Evolutionary conservation across 176 grass and related monocot genomes (phyloP), one percentile per base, ranked within the genome.

Genomic region (Cenchrus americanus): DNA sequence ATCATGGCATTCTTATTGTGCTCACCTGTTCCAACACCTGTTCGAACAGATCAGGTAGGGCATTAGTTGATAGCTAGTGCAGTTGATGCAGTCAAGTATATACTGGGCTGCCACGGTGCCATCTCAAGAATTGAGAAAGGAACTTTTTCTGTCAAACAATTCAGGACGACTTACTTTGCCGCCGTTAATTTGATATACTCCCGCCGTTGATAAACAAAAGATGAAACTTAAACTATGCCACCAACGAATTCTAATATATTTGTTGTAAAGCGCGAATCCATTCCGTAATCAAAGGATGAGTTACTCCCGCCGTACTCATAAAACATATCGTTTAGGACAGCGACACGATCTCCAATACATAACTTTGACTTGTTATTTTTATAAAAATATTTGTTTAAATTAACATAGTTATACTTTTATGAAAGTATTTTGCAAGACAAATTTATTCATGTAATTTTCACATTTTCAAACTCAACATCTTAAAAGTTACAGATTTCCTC

Each of bases 1-100:
- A 24, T 42, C 44, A 54, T 60, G 50, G 26, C 12, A 71, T 27
- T 52, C 22, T 77, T 80, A 24, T 46, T 76, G 47, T 77, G 55
- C 50, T 77, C 66, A 78, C 59, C 78, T 79, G 83, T 53, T 82
- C 88, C 83, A 90, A 72, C 66, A 78, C 59, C 78, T 73, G 83
- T 53, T 82, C 88, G 79, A 90, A 72, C 34, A 37, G 34, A 4
- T 37, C 21, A 65, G 4, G 34, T 22, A 24, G 10, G 60, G 47
- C 13, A 78, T 88, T 78, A 82, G 44, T 55, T 89, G 81, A 49
- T 41, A 50, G 53, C 23, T 26, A 44, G 6, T 64, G 47, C 10
- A 52, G 21, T 22, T 40, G 60, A 40, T 66, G 10, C 10, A 66
- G 69, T 19, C 22, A 3, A 22, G 10, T 14, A 44, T 75, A 47